Evolutionary conservation across 441 rosid species (phyloP), one percentile per base, ranked within the genome.

Genomic region (Adansonia gregorii): DNA sequence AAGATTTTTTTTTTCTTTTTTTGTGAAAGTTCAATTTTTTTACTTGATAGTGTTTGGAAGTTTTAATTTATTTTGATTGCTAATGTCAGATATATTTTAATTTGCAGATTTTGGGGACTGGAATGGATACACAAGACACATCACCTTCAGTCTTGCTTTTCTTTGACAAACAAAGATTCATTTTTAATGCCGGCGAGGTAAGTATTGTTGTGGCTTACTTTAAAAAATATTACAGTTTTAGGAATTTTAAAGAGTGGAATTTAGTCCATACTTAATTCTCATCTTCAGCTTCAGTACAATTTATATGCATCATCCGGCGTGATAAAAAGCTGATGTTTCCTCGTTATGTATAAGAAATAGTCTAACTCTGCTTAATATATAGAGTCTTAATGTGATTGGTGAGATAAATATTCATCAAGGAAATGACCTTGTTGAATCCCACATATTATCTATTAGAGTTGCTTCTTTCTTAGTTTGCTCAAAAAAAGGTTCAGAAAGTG

Each of bases 161-260:
- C 86, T 95, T 95, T 86, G 98, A 95, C 79, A 88, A 93, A 72
- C 98, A 91, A 75, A 89, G 99, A 76, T 92, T 95, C 83, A 91
- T 95, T 56, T 95, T 95, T 83, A 92, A 95, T 86, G 96, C 97
- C 73, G 99, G 99, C 59, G 99, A 95, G 96, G 99, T 95, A 77
- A 76, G 54, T 24, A n/a, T 67, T 51, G 15, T 72, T 24, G 31
- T 11, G 31, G 55, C 59, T 8, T 48, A 31, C 58, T n/a, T 61
- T 67, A 0, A 54, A 48, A 48, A 27, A 70, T 60, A 4, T 60
- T 70, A 3, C 74, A 14, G 10, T 8, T 43, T 45, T 43, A 19
- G 17, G 46, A 24, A 70, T 27, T 70, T 24, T 51, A 27, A 51
- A 7, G 56, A 51, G 46, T 27, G 43, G 14, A 51, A 51, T 15